Percentiles rank a stretch among this genome's conserved stretches.
Conservation (phyloP, 2,329 filamentous ascomycete species). For the Mycosphaerella arachidis region DNA sequence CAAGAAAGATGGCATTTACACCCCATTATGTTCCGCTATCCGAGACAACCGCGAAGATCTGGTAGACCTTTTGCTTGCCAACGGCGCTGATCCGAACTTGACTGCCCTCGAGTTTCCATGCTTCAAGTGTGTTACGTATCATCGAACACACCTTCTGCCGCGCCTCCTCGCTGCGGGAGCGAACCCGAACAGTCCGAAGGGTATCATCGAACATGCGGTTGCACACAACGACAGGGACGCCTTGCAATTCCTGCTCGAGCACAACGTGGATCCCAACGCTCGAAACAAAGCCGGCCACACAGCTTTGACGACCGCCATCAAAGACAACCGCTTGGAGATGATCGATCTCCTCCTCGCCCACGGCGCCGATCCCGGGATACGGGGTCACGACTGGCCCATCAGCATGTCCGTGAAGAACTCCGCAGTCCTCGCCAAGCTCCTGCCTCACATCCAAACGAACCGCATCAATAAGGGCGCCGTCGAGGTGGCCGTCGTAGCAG, state of each 20-base stretch:
- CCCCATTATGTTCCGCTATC: constrained; percentile 63
- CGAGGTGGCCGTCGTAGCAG: constrained; percentile 63
- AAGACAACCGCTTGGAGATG: constrained; percentile 55
- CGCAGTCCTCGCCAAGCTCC: constrained; percentile 54
- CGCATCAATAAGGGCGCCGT: constrained; percentile 62
- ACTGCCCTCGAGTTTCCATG: constrained; percentile 60
- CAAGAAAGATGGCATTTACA: constrained; percentile 61
- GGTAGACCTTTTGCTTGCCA: constrained; percentile 54
- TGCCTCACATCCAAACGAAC: constrained; percentile 54
- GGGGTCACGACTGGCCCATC: constrained; percentile 66
- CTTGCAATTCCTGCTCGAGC: constrained; percentile 56
- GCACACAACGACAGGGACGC: constrained; percentile 58
- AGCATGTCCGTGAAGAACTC: constrained; percentile 64
- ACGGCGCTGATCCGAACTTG: constrained; percentile 50
- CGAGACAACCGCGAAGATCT: constrained; percentile 62
- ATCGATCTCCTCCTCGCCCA: constrained; percentile 55
- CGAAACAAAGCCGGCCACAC: constrained; percentile 54
- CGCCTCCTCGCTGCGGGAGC: constrained; percentile 57
- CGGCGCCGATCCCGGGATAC: constrained; percentile 58
- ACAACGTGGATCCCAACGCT: constrained; percentile 58
- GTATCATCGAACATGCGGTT: constrained; percentile 63
- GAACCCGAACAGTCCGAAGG: constrained; percentile 56
- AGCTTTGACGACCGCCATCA: constrained; percentile 62
- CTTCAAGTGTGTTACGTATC: constrained; percentile 66
- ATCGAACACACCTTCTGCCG: constrained; percentile 57